These are phyloP conservation scores for Medicago arabica DNA, from an alignment of 306 rosid species.

Conservation along the genomic window DNA sequence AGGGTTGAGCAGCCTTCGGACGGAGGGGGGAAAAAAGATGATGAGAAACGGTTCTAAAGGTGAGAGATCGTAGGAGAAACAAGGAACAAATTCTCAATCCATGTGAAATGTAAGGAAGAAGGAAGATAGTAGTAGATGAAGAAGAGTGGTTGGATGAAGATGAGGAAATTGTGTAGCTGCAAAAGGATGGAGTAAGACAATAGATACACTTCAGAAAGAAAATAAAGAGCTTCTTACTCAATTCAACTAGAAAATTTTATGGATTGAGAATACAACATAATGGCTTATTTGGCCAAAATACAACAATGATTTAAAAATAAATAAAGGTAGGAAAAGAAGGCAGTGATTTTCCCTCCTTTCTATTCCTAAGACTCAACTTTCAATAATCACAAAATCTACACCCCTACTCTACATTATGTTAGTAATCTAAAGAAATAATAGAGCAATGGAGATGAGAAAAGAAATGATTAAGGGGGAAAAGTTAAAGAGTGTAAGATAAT, in stretches of 20 bases:
- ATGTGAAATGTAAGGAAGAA: conserved; percentile 34
- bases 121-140: conserved; percentile 4
- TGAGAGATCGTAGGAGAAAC: neutral
- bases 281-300: conserved; percentile 58
- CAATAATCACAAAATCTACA: conserved; percentile 50
- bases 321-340: conserved; percentile 37
- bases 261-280: conserved; percentile 32
- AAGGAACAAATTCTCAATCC: conserved; percentile 35
- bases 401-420: conserved; percentile 37
- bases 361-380: conserved; percentile 47
- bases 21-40: neutral
- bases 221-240: conserved; percentile 33
- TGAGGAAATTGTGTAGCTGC: conserved; percentile 20
- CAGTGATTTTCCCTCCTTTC: conserved; percentile 42
- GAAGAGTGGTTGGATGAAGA: neutral
- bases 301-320: conserved; percentile 38
- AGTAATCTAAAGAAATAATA: conserved; percentile 50
- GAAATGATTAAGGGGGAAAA: conserved; percentile 44
- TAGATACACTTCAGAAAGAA: conserved; percentile 9
- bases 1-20: neutral
- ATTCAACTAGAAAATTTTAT: neutral
- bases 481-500: conserved; percentile 25
- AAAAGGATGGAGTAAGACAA: conserved; percentile 31
- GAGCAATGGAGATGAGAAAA: conserved; percentile 54
- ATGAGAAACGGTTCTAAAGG: neutral